These are phyloP conservation scores for Arabidopsis suecica DNA, from an alignment of 345 rosid species.

Conservation along the genomic window DNA sequence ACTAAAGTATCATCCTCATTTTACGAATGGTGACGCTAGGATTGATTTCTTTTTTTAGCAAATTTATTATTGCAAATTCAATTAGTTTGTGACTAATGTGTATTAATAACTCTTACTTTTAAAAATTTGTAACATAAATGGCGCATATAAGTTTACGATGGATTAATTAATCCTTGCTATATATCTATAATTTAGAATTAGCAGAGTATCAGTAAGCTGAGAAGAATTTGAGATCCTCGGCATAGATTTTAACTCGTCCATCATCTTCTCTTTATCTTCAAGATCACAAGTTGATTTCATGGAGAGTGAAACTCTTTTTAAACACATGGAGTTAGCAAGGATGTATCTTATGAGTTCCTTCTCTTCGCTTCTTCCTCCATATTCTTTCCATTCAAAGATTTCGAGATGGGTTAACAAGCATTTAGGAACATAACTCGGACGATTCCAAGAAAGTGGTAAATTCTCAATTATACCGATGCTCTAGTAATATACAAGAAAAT, in stretches of 20 bases:
- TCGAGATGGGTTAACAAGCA: not conserved
- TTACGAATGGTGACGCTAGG: too few species aligned
- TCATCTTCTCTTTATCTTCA: conserved; percentile 12
- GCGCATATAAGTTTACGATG: too few species aligned
- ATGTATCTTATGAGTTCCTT: not conserved
- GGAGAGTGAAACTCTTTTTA: not conserved
- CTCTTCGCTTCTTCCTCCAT: not conserved
- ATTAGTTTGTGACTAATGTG: too few species aligned
- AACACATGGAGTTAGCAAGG: not conserved
- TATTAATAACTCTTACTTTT: too few species aligned
- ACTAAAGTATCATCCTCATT: too few species aligned
- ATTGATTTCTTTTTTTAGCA: too few species aligned
- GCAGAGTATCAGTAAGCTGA: not conserved
- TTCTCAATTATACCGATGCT: not conserved
- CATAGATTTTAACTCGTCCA: conserved; percentile 3
- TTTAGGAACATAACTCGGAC: not conserved
- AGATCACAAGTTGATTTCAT: not conserved
- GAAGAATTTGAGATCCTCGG: not conserved
- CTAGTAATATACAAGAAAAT: not conserved
- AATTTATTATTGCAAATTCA: too few species aligned
- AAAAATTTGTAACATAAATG: too few species aligned
- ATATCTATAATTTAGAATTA: not conserved
- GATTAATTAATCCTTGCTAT: too few species aligned
- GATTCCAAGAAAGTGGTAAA: not conserved
- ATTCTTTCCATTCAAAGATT: not conserved